Evolutionary conservation across 768 basidiomycete species (phyloP).

Genomic region (Tephrocybe sp.): DNA sequence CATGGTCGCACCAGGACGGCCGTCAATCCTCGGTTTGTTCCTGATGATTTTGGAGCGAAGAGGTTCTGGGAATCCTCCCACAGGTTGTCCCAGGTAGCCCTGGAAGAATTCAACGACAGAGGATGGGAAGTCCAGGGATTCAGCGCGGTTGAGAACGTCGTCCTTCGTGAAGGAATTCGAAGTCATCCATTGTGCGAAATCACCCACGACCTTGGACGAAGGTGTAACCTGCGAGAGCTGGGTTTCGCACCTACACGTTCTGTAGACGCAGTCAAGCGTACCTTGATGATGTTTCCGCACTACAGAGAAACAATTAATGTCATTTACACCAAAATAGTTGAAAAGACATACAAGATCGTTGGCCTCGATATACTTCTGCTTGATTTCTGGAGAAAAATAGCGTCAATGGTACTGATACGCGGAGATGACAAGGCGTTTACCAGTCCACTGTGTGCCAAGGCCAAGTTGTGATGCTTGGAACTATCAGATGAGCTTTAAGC

Average conservation of each 20-base stretch:
- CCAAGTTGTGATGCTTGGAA: conserved; percentile 99
- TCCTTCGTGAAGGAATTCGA: conserved; percentile 87
- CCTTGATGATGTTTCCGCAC: conserved; percentile 98
- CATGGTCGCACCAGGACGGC: conserved; percentile 88
- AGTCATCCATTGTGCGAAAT: conserved; percentile 99
- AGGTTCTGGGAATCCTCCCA: conserved; percentile 98
- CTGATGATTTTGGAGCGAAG: conserved; percentile 90
- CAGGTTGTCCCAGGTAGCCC: conserved; percentile 96
- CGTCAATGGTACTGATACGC: conserved; percentile 9
- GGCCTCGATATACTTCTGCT: conserved; percentile 98
- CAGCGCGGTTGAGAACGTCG: conserved; percentile 84
- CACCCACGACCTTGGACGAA: conserved; percentile 97
- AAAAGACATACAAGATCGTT: conserved; percentile 76
- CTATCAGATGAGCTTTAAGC: conserved; percentile 38
- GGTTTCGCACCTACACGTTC: not conserved
- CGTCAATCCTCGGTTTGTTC: conserved; percentile 91
- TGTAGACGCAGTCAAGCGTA: conserved; percentile 17
- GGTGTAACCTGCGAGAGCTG: conserved; percentile 73
- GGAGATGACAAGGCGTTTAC: conserved; percentile 37
- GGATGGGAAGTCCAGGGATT: conserved; percentile 94
- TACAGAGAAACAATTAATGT: conserved; percentile 24
- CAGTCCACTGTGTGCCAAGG: conserved; percentile 94
- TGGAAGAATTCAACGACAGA: conserved; percentile 99
- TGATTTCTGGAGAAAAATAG: conserved; percentile 64
- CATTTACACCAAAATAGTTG: conserved; percentile 2